A percentile compares a stretch with the other conserved stretches of the same genome.
These are phyloP conservation scores for Cystofilobasidium capitatum DNA, from an alignment of 768 basidiomycete species.

Conservation along the genomic window DNA sequence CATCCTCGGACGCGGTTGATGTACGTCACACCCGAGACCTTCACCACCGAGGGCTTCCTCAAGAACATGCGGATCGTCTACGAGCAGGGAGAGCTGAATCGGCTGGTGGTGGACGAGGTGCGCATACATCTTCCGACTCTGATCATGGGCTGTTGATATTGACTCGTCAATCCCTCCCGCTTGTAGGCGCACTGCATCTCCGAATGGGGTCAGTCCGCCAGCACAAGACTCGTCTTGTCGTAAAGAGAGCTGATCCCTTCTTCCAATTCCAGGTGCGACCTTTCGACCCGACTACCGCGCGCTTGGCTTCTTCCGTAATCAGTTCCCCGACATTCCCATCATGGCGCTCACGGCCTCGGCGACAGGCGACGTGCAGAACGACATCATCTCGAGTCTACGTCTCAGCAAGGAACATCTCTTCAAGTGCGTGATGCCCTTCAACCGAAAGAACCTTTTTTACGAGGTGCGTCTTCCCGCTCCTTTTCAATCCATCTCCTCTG, in stretches of 20 bases:
- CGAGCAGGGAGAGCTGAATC: slow-evolving; percentile 52
- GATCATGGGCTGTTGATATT: background rate
- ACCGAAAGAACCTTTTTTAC: slow-evolving; percentile 68
- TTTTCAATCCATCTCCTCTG: too few species aligned
- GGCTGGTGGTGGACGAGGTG: slow-evolving; percentile 75
- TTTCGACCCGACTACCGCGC: slow-evolving; percentile 47
- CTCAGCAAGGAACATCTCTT: slow-evolving; percentile 53
- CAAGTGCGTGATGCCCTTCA: slow-evolving; percentile 67
- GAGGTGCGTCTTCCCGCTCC: slow-evolving; percentile 46
- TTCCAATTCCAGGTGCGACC: slow-evolving; percentile 10
- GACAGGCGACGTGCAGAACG: slow-evolving; percentile 51
- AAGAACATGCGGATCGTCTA: slow-evolving; percentile 48
- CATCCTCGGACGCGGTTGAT: slow-evolving; percentile 54
- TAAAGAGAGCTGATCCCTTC: background rate
- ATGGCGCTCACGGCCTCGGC: slow-evolving; percentile 49
- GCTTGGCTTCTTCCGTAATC: slow-evolving; percentile 59
- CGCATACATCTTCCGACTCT: slow-evolving; percentile 17
- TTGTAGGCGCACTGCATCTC: slow-evolving; percentile 40
- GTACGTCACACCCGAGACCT: slow-evolving; percentile 71
- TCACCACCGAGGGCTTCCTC: slow-evolving; percentile 51
- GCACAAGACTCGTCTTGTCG: background rate
- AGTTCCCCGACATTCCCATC: slow-evolving; percentile 61
- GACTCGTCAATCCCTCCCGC: background rate
- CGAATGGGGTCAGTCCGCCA: slow-evolving; percentile 25
- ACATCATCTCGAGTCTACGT: slow-evolving; percentile 59